Percentiles rank a stretch among this genome's conserved stretches.
These are phyloP conservation scores for Cryomyces antarcticus DNA, from an alignment of 495 filamentous ascomycete genomes.

Conservation along the genomic window DNA sequence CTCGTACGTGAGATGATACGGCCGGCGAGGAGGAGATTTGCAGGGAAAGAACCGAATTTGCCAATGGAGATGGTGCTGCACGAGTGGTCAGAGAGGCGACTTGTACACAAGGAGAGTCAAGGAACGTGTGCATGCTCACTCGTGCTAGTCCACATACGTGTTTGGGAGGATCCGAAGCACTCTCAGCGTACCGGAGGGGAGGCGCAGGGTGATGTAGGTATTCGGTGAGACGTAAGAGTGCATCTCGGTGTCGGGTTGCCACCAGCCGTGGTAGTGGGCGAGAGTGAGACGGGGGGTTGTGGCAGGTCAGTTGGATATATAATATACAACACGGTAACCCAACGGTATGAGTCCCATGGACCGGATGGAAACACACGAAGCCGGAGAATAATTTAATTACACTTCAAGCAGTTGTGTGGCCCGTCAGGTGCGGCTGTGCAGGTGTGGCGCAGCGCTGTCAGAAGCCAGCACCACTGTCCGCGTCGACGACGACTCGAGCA, in stretches of 20 bases:
- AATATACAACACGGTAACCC: not conserved
- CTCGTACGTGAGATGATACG: slow-evolving; percentile 81
- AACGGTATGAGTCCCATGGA: not conserved
- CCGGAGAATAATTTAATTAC: not conserved
- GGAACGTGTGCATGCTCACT: slow-evolving; percentile 11
- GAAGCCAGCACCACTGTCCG: no score
- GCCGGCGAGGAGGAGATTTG: slow-evolving; percentile 70
- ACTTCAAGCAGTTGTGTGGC: not conserved
- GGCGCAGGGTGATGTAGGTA: slow-evolving; percentile 39
- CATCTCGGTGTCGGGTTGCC: not conserved
- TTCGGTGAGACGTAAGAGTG: slow-evolving; percentile 36
- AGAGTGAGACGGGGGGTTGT: not conserved
- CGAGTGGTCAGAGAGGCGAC: no score
- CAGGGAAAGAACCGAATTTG: slow-evolving; percentile 74
- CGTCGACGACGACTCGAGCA: no score
- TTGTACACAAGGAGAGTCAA: not conserved
- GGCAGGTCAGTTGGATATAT: not conserved
- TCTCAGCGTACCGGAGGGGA: slow-evolving; percentile 45
- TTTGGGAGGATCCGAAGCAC: slow-evolving; percentile 48
- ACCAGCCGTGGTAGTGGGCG: not conserved
- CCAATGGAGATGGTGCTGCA: slow-evolving; percentile 60
- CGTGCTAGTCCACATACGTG: slow-evolving; percentile 39
- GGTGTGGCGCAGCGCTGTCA: no score
- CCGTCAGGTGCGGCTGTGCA: not conserved
- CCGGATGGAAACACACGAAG: not conserved